Conservation (phyloP, 805 yeast species). For the Lipomyces starkeyi region DNA sequence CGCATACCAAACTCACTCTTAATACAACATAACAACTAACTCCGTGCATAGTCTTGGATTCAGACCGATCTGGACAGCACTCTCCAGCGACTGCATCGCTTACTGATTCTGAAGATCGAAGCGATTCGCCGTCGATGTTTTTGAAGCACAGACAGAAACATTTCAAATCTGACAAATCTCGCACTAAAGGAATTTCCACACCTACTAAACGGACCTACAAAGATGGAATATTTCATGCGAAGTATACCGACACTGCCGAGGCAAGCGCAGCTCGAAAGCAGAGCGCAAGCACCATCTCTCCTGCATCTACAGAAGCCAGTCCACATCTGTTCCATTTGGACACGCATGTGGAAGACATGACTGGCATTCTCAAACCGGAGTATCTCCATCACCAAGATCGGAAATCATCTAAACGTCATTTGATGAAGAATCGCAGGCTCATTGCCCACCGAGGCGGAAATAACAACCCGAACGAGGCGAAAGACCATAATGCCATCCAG, state of each 20-base stretch:
- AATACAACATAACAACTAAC: not conserved
- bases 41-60: not conserved
- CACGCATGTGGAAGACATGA: constrained; percentile 57
- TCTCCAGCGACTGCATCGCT: not conserved
- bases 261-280: not conserved
- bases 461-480: constrained; percentile 28
- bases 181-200: not conserved
- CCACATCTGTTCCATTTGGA: constrained; percentile 47
- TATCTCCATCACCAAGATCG: constrained; percentile 14
- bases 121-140: constrained; percentile 7
- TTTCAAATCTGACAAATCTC: not conserved
- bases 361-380: constrained; percentile 52
- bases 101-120: not conserved
- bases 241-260: not conserved
- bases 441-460: constrained; percentile 31
- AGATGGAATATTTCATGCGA: constrained; percentile 2
- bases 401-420: constrained; percentile 36
- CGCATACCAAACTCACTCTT: not conserved
- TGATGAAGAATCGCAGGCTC: constrained; percentile 41
- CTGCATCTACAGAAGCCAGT: not conserved
- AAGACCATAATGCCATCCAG: constrained; percentile 28
- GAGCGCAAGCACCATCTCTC: not conserved
- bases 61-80: not conserved
- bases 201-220: not conserved
- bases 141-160: constrained; percentile 10